Evolutionary conservation across 352 stramenopile species (phyloP).

Genomic region (Pythium graminicola): DNA sequence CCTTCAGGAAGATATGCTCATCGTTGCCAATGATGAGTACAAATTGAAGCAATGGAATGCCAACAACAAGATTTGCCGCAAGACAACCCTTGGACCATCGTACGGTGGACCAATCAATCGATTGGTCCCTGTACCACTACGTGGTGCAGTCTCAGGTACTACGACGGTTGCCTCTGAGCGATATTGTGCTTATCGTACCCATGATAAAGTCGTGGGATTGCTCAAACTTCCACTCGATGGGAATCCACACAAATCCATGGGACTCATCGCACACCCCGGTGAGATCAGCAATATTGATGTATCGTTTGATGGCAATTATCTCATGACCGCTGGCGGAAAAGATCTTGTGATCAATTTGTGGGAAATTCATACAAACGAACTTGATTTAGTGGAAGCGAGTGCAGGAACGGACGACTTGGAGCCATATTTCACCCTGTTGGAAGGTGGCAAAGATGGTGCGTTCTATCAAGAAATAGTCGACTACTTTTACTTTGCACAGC

Average conservation of each 20-base stretch:
- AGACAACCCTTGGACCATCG: conserved; percentile 85
- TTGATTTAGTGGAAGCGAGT: conserved; percentile 61
- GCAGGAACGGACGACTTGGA: conserved; percentile 28
- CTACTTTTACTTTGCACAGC: conserved; percentile 93
- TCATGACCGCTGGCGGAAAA: conserved; percentile 83
- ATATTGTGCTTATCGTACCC: conserved; percentile 78
- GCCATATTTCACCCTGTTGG: conserved; percentile 81
- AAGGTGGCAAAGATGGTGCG: conserved; percentile 70
- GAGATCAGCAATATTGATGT: conserved; percentile 84
- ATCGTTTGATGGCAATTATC: conserved; percentile 75
- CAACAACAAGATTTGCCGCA: conserved; percentile 87
- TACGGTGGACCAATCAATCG: conserved; percentile 87
- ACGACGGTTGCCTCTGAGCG: conserved; percentile 30
- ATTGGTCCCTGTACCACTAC: conserved; percentile 55
- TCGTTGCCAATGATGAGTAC: conserved; percentile 90
- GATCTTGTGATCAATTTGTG: conserved; percentile 92
- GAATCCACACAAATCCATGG: conserved; percentile 89
- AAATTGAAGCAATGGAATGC: conserved; percentile 93
- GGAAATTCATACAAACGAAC: conserved; percentile 70
- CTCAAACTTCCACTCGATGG: conserved; percentile 89
- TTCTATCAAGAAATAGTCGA: conserved; percentile 92
- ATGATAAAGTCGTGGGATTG: conserved; percentile 79
- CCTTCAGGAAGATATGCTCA: conserved; percentile 83
- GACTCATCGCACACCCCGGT: conserved; percentile 88
- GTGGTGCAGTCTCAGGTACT: conserved; percentile 10